phyloP scores from a whole-genome alignment of 331 rosid species.

The Quercus lobata region DNA sequence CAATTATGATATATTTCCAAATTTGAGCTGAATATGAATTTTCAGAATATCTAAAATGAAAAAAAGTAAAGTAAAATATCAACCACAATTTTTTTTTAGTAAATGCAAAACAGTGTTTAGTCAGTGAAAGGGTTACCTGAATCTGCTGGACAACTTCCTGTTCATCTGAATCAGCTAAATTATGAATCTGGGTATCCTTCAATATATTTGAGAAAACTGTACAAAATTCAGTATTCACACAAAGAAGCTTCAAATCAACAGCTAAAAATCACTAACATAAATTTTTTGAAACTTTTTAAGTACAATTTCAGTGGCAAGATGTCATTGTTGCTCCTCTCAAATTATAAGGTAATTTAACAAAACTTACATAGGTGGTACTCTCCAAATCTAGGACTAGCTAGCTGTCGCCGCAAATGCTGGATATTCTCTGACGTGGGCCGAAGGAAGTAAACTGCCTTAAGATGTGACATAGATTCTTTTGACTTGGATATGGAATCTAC shows the following conservation, averaged over 20 bases:
- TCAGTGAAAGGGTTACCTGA: conserved; percentile 50
- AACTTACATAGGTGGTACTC: conserved; percentile 92
- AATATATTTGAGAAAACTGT: conserved; percentile 96
- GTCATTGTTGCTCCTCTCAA: not conserved
- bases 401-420: conserved; percentile 70
- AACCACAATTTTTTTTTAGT: not conserved
- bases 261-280: conserved; percentile 4
- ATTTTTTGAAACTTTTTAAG: not conserved
- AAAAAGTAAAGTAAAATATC: not conserved
- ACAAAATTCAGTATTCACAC: conserved; percentile 35
- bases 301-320: conserved; percentile 9
- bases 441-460: conserved; percentile 86
- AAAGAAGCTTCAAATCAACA: conserved; percentile 38
- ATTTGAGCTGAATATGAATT: not conserved
- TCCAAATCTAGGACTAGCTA: conserved; percentile 85
- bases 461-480: conserved; percentile 82
- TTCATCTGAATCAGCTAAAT: conserved; percentile 91
- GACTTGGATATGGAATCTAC: conserved; percentile 77
- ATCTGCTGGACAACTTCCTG: conserved; percentile 94
- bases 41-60: not conserved
- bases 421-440: conserved; percentile 81
- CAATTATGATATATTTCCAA: not conserved
- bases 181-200: conserved; percentile 90
- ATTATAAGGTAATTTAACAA: conserved; percentile 11
- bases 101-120: not conserved